Conservation (phyloP, 2,329 filamentous ascomycete species). For the Calonectria pseudoreteaudii region DNA sequence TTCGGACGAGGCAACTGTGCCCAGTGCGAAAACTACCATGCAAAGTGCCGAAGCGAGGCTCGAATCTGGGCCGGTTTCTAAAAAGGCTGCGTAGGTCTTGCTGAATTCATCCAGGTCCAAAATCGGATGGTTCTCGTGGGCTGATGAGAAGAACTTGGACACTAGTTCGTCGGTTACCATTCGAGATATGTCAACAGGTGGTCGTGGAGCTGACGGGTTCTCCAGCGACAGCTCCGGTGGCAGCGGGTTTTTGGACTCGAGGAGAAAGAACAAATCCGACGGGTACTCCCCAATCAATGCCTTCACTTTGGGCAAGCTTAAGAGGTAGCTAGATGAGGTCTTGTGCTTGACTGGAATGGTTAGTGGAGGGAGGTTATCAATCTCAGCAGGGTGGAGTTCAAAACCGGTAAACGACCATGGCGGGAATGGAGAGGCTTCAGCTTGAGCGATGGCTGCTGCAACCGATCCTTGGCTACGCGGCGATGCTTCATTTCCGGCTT, state of each 20-base stretch:
- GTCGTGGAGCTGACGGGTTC: constrained; percentile 7
- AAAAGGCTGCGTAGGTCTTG: constrained; percentile 35
- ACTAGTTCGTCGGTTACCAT: constrained; percentile 40
- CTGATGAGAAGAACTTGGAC: constrained; percentile 40
- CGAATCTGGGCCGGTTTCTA: constrained; percentile 34
- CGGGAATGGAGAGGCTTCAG: neutral
- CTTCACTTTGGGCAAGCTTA: constrained; percentile 43
- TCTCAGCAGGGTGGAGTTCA: constrained; percentile 15
- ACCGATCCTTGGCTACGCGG: constrained; percentile 30
- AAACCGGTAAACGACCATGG: constrained; percentile 10
- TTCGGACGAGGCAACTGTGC: constrained; percentile 36
- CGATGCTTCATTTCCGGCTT: constrained; percentile 21
- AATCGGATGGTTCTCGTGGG: constrained; percentile 44
- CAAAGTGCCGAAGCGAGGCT: constrained; percentile 45
- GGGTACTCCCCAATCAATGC: constrained; percentile 46
- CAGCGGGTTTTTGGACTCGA: constrained; percentile 41
- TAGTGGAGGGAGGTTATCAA: constrained; percentile 37
- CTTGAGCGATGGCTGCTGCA: constrained; percentile 18
- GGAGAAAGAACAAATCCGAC: constrained; percentile 41
- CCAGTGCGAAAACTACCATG: constrained; percentile 46
- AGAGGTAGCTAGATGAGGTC: constrained; percentile 45
- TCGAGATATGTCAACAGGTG: constrained; percentile 14
- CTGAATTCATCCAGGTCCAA: constrained; percentile 43
- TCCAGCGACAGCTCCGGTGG: constrained; percentile 39
- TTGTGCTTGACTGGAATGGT: constrained; percentile 45